Base-by-base conservation (phyloP, 495 filamentous ascomycete species). In the Mytilinidion resinicola region DNA sequence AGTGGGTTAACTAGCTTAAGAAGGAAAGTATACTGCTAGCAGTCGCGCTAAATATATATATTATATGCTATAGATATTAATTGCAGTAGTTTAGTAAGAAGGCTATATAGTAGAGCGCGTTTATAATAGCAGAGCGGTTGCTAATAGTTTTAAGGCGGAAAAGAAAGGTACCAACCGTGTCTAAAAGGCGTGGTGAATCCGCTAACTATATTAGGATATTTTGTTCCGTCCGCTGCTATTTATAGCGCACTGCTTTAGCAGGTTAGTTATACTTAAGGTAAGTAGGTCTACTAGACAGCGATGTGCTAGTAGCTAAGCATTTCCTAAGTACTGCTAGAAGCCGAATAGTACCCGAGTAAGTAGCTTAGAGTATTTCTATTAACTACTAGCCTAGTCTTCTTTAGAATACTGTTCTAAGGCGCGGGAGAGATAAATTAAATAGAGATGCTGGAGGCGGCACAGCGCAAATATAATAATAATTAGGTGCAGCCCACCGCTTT, bases 31-130 rank as follows among this genome's bases (percentile, higher is more conserved):
- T 62, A 55, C 56, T 65, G 44, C 62, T 47, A 33, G 57, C 62
- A 15, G 51, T 63, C 37, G 60, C 61, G 34, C 52, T 53, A 20
- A 43, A 55, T 41, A 57, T 60, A 12, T 53, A 62, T 30, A 66
- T 69, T 19, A 67, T 69, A 57, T 55, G 65, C 19, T 69, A 68
- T 51, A 51, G 59, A 61, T 69, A 69, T 35, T 19, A 50, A 44
- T 61, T 53, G 34, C 49, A 62, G 39, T 65, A 46, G 59, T 67
- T 64, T 53, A 54, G 57, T 8, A 47, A 64, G 42, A 51, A 51
- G 21, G 44, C 51, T 7, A 60, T 66, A 15, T 9, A 43, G 60
- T 56, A 56, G 51, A 63, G 46, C 9, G 56, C 52, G 35, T 60
- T 52, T 8, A 63, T 51, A 20, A 52, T 66, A 42, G 44, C 48